These are phyloP conservation scores for Trichosanthes cucumerina DNA, from an alignment of 306 rosid genomes.

Conservation along the genomic window DNA sequence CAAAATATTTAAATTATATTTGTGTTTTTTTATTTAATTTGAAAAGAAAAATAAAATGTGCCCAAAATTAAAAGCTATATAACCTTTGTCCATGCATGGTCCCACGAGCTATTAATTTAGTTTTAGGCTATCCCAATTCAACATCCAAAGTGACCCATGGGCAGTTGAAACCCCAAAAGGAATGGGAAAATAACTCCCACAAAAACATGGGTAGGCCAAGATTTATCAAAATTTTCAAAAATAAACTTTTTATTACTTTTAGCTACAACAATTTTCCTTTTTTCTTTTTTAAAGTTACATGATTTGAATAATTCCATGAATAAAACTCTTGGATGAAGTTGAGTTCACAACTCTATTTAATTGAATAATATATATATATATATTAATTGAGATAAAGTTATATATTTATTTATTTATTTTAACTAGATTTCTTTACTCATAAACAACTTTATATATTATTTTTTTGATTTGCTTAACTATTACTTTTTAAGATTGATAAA, in stretches of 20 bases:
- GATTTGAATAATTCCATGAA: neutral
- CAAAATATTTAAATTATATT: neutral
- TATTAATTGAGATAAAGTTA: neutral
- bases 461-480: too few species aligned
- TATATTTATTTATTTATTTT: neutral
- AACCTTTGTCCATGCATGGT: neutral
- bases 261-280: neutral
- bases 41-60: neutral
- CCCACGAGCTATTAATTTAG: neutral
- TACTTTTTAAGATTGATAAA: too few species aligned
- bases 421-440: neutral
- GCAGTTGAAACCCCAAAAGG: neutral
- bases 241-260: neutral
- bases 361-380: neutral
- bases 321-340: neutral
- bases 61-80: neutral
- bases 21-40: neutral
- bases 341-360: neutral
- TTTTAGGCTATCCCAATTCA: neutral
- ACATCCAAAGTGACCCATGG: neutral
- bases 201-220: neutral
- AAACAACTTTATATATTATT: too few species aligned
- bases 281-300: neutral
- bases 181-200: neutral
- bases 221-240: neutral